Conservation (phyloP, 768 basidiomycete genomes). For the Tulasnella sp. region DNA sequence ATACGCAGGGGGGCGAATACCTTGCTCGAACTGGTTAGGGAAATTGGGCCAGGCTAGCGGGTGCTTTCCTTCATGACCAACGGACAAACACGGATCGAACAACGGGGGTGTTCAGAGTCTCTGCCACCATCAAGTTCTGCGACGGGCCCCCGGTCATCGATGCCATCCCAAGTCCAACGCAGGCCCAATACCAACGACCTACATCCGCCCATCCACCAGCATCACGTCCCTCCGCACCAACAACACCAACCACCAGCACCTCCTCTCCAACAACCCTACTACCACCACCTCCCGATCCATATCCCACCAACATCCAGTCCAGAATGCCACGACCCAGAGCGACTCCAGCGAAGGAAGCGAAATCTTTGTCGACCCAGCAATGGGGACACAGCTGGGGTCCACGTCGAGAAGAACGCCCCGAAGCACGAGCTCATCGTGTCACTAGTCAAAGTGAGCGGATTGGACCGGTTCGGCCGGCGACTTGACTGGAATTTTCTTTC, state of each 20-base stretch:
- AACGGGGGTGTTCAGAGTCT: background rate
- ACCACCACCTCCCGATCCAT: conserved; percentile 1
- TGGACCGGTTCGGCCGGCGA: background rate
- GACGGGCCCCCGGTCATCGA: conserved; percentile 11
- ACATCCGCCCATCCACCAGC: conserved; percentile 10
- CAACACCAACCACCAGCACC: background rate
- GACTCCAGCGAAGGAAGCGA: conserved; percentile 34
- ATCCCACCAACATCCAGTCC: conserved; percentile 8
- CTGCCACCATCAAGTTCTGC: conserved; percentile 8
- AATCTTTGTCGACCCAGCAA: conserved; percentile 78
- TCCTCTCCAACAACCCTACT: background rate
- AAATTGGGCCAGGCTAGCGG: background rate
- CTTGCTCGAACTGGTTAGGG: background rate
- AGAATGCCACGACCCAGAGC: background rate
- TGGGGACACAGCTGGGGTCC: conserved; percentile 70
- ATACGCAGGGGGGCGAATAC: background rate
- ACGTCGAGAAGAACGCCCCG: conserved; percentile 75
- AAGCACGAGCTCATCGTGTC: conserved; percentile 63
- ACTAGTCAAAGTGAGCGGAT: conserved; percentile 58
- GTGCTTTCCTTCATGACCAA: background rate
- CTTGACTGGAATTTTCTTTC: conserved; percentile 21
- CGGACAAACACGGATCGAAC: conserved; percentile 1
- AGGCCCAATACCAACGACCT: conserved; percentile 7
- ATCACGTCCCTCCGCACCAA: background rate
- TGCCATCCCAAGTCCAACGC: conserved; percentile 14